Percentiles rank a stretch among this genome's conserved stretches.
phyloP scores from a whole-genome alignment of 352 stramenopile species.

The Globisporangium cylindrosporum region DNA sequence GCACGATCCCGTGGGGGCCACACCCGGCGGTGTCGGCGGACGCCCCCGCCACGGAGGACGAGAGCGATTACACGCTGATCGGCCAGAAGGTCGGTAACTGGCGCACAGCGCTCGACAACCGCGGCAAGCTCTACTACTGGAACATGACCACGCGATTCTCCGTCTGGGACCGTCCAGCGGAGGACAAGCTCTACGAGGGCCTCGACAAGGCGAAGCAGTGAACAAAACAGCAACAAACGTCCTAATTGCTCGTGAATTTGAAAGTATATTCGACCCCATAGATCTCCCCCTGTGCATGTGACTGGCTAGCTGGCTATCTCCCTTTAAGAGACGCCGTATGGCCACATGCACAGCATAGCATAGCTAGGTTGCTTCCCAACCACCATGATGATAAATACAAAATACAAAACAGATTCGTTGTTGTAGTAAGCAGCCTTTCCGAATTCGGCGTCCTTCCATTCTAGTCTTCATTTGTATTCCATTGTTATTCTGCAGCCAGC shows the following conservation, averaged over 20 bases:
- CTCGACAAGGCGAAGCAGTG: conserved; percentile 18
- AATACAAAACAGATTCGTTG: neutral
- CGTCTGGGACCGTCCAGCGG: conserved; percentile 69
- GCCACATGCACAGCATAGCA: neutral
- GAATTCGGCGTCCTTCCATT: conserved; percentile 1
- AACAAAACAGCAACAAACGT: neutral
- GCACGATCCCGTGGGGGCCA: conserved; percentile 71
- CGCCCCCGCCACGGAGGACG: conserved; percentile 23
- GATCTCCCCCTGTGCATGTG: neutral
- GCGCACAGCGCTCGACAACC: conserved; percentile 80
- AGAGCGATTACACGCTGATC: conserved; percentile 72
- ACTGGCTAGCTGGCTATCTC: neutral
- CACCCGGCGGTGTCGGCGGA: conserved; percentile 21
- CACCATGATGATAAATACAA: neutral
- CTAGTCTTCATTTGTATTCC: neutral
- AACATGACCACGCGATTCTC: conserved; percentile 83
- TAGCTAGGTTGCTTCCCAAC: neutral
- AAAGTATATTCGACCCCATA: conserved; percentile 11
- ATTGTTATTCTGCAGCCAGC: neutral
- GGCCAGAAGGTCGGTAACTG: conserved; percentile 84
- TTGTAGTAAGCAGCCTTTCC: neutral
- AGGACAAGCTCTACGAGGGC: conserved; percentile 54
- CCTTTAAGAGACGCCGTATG: neutral
- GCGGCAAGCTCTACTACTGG: conserved; percentile 88
- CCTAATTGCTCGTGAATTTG: conserved; percentile 13